Evolutionary conservation across 495 filamentous ascomycete species (phyloP).

Genomic region (Hyaloscypha finlandica): DNA sequence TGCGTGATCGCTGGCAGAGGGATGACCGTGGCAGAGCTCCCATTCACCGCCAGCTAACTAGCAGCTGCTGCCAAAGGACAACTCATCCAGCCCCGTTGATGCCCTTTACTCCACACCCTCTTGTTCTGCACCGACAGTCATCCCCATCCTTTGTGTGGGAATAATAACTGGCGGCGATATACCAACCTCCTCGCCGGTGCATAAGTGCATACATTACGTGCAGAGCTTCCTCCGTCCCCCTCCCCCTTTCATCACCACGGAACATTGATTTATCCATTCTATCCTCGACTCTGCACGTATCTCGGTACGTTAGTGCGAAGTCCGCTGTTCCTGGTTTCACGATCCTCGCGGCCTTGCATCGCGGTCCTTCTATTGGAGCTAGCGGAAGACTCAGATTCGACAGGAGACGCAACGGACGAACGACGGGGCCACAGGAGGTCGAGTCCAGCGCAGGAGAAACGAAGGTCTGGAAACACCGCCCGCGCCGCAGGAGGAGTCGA

Average conservation of each 20-base stretch:
- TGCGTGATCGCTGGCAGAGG: slow-evolving; percentile 18
- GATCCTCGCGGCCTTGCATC: not conserved
- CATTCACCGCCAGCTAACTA: slow-evolving; percentile 18
- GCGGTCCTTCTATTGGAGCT: not conserved
- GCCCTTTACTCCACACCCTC: not conserved
- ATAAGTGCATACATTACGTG: slow-evolving; percentile 26
- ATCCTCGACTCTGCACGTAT: slow-evolving; percentile 5
- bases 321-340: slow-evolving; percentile 1
- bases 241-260: slow-evolving; percentile 1
- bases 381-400: slow-evolving; percentile 2
- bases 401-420: slow-evolving; percentile 5
- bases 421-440: not conserved
- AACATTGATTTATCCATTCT: slow-evolving; percentile 6
- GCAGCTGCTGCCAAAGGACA: not conserved
- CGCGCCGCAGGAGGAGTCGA: not conserved
- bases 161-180: slow-evolving; percentile 27
- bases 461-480: not conserved
- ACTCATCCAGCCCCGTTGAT: slow-evolving; percentile 4
- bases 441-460: not conserved
- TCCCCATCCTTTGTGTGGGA: slow-evolving; percentile 1
- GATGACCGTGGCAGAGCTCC: slow-evolving; percentile 16
- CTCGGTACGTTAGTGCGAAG: not conserved
- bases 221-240: not conserved
- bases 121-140: slow-evolving; percentile 7
- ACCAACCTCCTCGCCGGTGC: slow-evolving; percentile 25